Evolutionary conservation across 179 eudicot species (phyloP), one percentile per base, ranked within the genome.

Genomic region (Silene coronaria): DNA sequence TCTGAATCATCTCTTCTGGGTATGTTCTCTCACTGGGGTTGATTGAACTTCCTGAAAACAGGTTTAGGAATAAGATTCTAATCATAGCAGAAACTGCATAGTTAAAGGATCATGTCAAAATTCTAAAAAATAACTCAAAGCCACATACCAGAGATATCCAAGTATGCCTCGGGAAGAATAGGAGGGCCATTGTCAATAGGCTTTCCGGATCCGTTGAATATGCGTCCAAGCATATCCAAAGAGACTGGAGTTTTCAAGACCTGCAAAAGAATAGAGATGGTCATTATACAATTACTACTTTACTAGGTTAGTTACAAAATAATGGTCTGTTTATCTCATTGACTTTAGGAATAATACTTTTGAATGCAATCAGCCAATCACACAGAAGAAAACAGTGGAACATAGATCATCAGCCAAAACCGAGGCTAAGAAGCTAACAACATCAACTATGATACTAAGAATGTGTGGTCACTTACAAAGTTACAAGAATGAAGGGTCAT

Each of bases 21-120:
- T 96, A 96, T 16, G 99, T 96, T 86, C 99, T 90, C 85, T 96
- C 99, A 84, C 99, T 96, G 75, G 99, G 99, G 84, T 96, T 96
- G 81, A 96, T 96, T 71, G 99, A 96, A 88, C 98, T 96, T 64
- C 98, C 99, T 82, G 75, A 24, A 75, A 36, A 51, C 14, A 42
- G 10, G 14, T 71, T 32, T 45, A 6, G 16, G 9, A 45, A 17
- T 24, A 57, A 65, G 34, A 61, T 55, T 57, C 55, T 55, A 71
- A 3, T 22, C 51, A 24, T 8, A 16, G 13, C 61, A 74, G 72
- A 3, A 51, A 27, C 45, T 6, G 11, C 27, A 4, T 22, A 32
- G 30, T 27, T 12, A 22, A 55, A 61, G 60, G 19, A 36, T 48
- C 57, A 58, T 19, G 28, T 23, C 27, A 16, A 60, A 51, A 1